Base-by-base conservation (phyloP, 768 basidiomycete genomes). In the Psilocybe cyanescens region DNA sequence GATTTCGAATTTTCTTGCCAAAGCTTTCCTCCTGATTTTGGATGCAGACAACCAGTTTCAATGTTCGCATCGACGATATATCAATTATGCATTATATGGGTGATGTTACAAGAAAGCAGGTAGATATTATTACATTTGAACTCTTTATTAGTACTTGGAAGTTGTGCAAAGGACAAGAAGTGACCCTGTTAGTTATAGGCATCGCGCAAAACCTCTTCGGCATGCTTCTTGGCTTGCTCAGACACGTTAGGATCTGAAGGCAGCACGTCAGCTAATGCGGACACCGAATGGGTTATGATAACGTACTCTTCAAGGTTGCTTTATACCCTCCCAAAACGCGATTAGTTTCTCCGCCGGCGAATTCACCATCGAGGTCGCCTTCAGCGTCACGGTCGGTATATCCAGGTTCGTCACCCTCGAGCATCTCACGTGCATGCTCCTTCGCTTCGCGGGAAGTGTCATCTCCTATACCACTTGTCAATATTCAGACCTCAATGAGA, bases 261-360 rank as follows among this genome's bases (percentile, higher is more conserved):
- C 12, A 49, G 16, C 16, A 28, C 14, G 3, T 49, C 28, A 44
- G 37, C 37, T 4, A 28, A 35, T 30, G 24, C 24, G 24, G 24
- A 24, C 1, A 24, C 24, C 24, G 24, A 24, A 24, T 24, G 2
- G 24, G 24, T 24, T 24, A 24, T 24, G 24, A 24, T 16, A 51
- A 51, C 59, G 55, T 44, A 74, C 74, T 76, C 52, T 72, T 71
- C 55, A 77, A 60, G 14, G 73, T 67, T 5, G 76, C 76, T 46
- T 75, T 75, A 57, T 74, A 75, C 6, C 72, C 75, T 7, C 71
- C 75, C 7, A 74, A 55, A 17, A 69, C 66, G 28, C 67, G 62
- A 35, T 61, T 58, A 9, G 60, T 62, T 14, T 49, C 46, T 2
- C 14, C n/a, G n/a, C 47, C 47, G 2, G 35, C 51, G 11, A 49